Base-by-base conservation (phyloP, 441 rosid species). In the Rhodomyrtus psidioides region DNA sequence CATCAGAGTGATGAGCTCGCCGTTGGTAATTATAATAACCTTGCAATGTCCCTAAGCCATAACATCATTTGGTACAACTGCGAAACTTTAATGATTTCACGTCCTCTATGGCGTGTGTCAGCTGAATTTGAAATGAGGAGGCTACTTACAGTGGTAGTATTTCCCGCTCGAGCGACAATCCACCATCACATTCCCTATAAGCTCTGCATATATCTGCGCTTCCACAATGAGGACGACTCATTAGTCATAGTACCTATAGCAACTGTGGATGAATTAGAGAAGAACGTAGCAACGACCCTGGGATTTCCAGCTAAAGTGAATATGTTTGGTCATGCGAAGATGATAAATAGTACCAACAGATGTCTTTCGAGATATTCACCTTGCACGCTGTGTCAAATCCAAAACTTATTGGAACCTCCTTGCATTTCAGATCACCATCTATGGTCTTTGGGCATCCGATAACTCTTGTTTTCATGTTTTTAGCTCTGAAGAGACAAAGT, bases 361-460 rank as follows among this genome's bases (percentile, higher is more conserved):
- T 12, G 49, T 39, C 79, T 21, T 70, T 70, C 1, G 15, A 70
- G 79, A 65, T 49, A 85, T 76, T 87, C 89, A 98, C 99, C 98
- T 93, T 96, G 98, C 99, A 98, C 59, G 99, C 98, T 34, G 99
- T 98, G 85, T 96, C 99, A 85, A 98, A 98, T 74, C 99, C 99
- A 90, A 98, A 98, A 92, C 99, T 98, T 62, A 92, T 65, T 9
- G 99, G 99, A 89, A 96, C 99, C 90, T 98, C 99, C 88, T 98
- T 95, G 93, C 94, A 93, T 92, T 98, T 98, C 92, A 98, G 92
- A 91, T 98, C 99, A 89, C 99, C 99, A 91, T 98, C 99, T 84
- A 98, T 98, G 58, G 99, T 98, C 91, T 98, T 98, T 34, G 99
- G 99, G 94, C 99, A 98, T 42, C 99, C 99, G 88, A 98, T 91